Base-by-base conservation (phyloP, 176 grass and related monocot genomes). In the Oryza glaberrima region DNA sequence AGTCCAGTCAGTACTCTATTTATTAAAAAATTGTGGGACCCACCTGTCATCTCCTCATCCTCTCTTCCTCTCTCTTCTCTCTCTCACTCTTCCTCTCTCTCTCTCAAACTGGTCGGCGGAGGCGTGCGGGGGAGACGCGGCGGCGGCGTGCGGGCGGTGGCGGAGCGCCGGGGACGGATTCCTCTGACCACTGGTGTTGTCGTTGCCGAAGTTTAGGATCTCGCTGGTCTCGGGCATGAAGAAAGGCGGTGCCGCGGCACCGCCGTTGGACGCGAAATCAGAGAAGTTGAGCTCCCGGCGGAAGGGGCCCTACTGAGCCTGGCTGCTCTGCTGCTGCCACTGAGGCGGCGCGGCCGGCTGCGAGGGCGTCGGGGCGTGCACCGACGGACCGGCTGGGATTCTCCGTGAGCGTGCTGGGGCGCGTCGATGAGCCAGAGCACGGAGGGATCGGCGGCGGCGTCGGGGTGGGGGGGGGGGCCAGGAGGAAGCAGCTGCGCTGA, bases 141-240 rank as follows among this genome's bases (percentile, higher is more conserved):
- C 25, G 25, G 25, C 25, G 1, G 25, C 25, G 25, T 25, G 25
- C 25, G 25, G 56, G 88, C 89, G 9, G 76, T 75, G 19, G 81
- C 49, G 38, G 82, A 87, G 89, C 60, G 90, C 77, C 6, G 94
- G 79, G 12, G 94, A 90, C 10, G 88, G 77, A 43, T 91, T 92
- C 67, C 91, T 91, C 80, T 88, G 86, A 88, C 51, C 25, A 25
- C 25, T 46, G 8, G n/a, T 63, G 77, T 72, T 93, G 79, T 88
- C 90, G 4, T 82, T 77, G 4, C 83, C 86, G 14, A 98, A 98
- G 81, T 85, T 95, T 41, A 98, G 86, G 80, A 98, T 90, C 77
- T 95, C 93, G 20, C 91, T 85, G 17, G 91, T 83, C 82, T 98
- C 96, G 2, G 93, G 91, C 89, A 95, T 95, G 81, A 98, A 95